Evolutionary conservation across 805 yeast genomes (phyloP).

Genomic region (Zygoascus bituminiphila): DNA sequence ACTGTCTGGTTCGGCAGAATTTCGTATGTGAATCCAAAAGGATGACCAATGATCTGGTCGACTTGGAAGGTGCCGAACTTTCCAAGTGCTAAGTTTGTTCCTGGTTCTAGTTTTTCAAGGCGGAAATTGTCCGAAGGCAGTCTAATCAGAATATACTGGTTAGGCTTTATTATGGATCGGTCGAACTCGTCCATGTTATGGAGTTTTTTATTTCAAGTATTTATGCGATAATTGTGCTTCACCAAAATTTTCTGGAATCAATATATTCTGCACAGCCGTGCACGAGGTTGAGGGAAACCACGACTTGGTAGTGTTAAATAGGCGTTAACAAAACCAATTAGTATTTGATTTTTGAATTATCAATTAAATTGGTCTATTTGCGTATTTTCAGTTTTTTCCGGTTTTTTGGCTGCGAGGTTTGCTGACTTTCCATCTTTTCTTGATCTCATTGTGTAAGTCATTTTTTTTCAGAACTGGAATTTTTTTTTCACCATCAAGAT

Average conservation of each 20-base stretch:
- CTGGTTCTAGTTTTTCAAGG: constrained; percentile 56
- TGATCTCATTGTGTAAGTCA: no score
- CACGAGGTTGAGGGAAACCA: no score
- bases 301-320: no score
- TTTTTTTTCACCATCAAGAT: constrained; percentile 8
- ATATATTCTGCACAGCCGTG: background rate
- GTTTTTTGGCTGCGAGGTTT: no score
- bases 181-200: constrained; percentile 1
- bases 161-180: constrained; percentile 32
- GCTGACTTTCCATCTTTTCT: no score
- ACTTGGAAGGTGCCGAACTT: constrained; percentile 84
- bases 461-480: background rate
- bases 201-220: background rate
- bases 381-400: no score
- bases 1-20: constrained; percentile 45
- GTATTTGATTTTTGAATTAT: no score
- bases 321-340: no score
- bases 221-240: background rate
- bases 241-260: background rate
- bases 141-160: constrained; percentile 54
- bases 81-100: constrained; percentile 64
- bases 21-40: constrained; percentile 86
- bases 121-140: constrained; percentile 78
- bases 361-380: no score
- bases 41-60: constrained; percentile 66